These are phyloP conservation scores for Aspergillus haitiensis DNA, from an alignment of 495 filamentous ascomycete species.

Conservation along the genomic window DNA sequence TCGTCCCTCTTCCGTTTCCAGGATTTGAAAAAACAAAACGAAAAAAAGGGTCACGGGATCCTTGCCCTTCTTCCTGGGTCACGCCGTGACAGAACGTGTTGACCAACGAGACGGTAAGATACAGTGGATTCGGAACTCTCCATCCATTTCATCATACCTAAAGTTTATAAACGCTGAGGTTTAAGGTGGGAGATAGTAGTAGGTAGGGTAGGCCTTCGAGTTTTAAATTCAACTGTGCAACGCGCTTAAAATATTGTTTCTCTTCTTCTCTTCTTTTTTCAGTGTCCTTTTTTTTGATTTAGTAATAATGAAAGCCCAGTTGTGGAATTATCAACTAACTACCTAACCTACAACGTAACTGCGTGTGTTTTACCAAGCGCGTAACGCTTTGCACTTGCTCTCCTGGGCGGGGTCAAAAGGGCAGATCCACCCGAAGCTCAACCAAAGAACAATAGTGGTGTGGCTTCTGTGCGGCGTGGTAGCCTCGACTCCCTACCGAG, in stretches of 20 bases:
- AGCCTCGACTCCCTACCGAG: not conserved
- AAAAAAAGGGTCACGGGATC: slow-evolving; percentile 11
- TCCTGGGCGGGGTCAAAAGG: slow-evolving; percentile 11
- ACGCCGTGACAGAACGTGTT: slow-evolving; percentile 6
- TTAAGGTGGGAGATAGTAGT: too few relatives aligned
- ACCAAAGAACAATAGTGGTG: slow-evolving; percentile 23
- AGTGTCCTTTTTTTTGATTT: too few relatives aligned
- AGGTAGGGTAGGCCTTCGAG: not conserved
- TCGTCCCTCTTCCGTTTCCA: not conserved
- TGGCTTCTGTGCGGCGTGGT: slow-evolving; percentile 4
- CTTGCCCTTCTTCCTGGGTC: not conserved
- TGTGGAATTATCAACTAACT: not conserved
- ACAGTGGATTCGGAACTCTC: not conserved
- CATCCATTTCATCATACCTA: not conserved
- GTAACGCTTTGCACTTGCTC: slow-evolving; percentile 15
- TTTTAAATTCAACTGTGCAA: not conserved
- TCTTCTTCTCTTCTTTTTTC: too few relatives aligned
- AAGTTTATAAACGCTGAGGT: too few relatives aligned
- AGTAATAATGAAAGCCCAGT: too few relatives aligned
- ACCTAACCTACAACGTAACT: not conserved
- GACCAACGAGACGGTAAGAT: not conserved
- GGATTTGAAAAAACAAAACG: not conserved
- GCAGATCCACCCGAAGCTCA: not conserved
- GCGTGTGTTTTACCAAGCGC: not conserved
- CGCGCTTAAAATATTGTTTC: too few relatives aligned